Evolutionary conservation across 2,329 filamentous ascomycete genomes (phyloP), one percentile per base, ranked within the genome.

Genomic region (Dothidotthia symphoricarpi): DNA sequence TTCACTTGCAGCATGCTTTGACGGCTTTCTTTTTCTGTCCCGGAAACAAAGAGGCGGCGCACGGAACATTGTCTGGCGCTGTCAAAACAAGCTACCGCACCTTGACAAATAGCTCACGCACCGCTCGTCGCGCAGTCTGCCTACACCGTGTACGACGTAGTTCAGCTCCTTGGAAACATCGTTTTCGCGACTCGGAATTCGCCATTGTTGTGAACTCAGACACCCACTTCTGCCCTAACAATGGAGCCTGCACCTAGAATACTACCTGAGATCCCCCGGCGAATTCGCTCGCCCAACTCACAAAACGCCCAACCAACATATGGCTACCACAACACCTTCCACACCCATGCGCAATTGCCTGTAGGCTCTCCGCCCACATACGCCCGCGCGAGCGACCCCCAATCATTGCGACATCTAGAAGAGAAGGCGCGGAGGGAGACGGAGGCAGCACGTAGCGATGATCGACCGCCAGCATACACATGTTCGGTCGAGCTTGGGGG

Each of bases 271-370:
- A 22, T 9, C 9, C 19, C 19, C 33, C 47, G 50, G 26, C 45
- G 48, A 12, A 35, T 40, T 28, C 52, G 57, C 31, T 37, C 55
- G 29, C 24, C 45, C 9, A 45, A 24, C 30, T 38, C 51, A 30
- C 45, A 51, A 6, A 37, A 50, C 4, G 40, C 45, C 17, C 46
- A 53, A 22, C 61, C 58, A 13, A 64, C 56, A 24, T 68, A 68
- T 41, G 66, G 66, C 35, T 69, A 69, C 53, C 64, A 69, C 59
- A 68, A 69, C 50, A 67, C 65, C 31, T 69, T 68, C 52, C 66
- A 68, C 50, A 67, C 63, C 9, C 65, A 68, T 41, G 51, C 57
- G 15, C 54, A 57, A 27, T 49, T 61, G 9, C 49, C 53, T 13
- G 36, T 53, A 14, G 45, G 53, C 16, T 34, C 49, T 16, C 63